Percentiles rank a stretch among this genome's conserved stretches.
phyloP scores from a whole-genome alignment of 192 early-diverging fungal species.

The Obelidium mucronatum region DNA sequence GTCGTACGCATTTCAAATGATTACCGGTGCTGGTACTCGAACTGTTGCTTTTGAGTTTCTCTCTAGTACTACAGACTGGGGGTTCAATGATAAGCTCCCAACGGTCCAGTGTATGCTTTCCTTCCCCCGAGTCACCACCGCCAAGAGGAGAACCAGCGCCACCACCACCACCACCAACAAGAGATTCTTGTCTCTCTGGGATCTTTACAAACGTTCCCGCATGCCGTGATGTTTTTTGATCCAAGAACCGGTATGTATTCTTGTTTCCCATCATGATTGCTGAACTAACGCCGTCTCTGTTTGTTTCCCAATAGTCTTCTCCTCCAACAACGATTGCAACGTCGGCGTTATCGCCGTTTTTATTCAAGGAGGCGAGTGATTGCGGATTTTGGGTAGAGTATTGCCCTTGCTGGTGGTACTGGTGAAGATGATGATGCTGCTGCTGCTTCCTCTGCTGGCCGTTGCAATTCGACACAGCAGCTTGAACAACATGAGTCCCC shows the following conservation, averaged over 20 bases:
- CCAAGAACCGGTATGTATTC: slow-evolving; percentile 5
- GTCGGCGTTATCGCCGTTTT: too few species aligned
- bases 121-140: background rate
- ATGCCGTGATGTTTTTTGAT: slow-evolving; percentile 14
- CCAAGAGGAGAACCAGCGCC: background rate
- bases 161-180: background rate
- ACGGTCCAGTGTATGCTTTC: background rate
- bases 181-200: background rate
- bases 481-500: background rate
- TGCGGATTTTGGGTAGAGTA: too few species aligned
- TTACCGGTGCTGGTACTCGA: too few species aligned
- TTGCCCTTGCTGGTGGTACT: background rate
- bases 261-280: slow-evolving; percentile 19
- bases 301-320: background rate
- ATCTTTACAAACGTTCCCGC: slow-evolving; percentile 19
- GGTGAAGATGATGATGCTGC: background rate
- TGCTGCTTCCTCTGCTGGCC: too few species aligned
- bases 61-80: background rate
- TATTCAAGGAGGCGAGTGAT: too few species aligned
- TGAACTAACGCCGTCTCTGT: background rate
- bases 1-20: background rate
- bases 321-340: background rate
- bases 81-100: slow-evolving; percentile 29
- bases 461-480: too few species aligned
- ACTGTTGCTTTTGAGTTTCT: background rate